Base-by-base conservation (phyloP, 2,329 filamentous ascomycete genomes). In the Trichoderma sp. region DNA sequence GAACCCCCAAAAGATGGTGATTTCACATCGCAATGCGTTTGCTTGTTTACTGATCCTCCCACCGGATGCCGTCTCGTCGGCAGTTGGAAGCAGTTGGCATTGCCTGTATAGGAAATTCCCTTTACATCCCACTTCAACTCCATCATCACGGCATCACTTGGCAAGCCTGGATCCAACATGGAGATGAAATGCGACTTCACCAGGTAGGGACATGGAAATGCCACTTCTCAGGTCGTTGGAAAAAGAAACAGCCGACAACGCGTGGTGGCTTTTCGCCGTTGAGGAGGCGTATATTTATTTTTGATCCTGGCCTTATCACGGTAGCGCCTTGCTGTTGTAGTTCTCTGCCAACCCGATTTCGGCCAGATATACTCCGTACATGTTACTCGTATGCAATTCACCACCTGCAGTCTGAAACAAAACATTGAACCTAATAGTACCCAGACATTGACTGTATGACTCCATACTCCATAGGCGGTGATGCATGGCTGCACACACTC, bases 401-500 rank as follows among this genome's bases (percentile, higher is more conserved):
- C 39, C n/a, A 45, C 39, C 42, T 6, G 27, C 58, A 50, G 29
- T 34, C 13, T 37, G 27, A 34, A 45, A 45, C 52, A 57, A 56
- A 35, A 57, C 35, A 39, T 64, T 64, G 25, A n/a, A n/a, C n/a
- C n/a, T 29, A 35, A 7, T 13, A 22, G 27, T 6, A 52, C 27
- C 22, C 0, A 48, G 19, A 56, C 39, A 45, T 35, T 45, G 25
- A 57, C 19, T 22, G 17, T 42, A 17, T 15, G 34, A 1, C 25
- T 57, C 19, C n/a, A 25, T 22, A 15, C n/a, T 48, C 15, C n/a
- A n/a, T n/a, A n/a, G n/a, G n/a, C n/a, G n/a, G n/a, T n/a, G n/a
- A n/a, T 45, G 61, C 61, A 45, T 64, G 52, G 54, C 42, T 48
- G 52, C 50, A 37, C 61, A 54, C 27, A 32, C 50, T 72, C 59